These are phyloP conservation scores for Dactylonectria macrodidyma DNA, from an alignment of 2,329 filamentous ascomycete genomes.

Conservation along the genomic window DNA sequence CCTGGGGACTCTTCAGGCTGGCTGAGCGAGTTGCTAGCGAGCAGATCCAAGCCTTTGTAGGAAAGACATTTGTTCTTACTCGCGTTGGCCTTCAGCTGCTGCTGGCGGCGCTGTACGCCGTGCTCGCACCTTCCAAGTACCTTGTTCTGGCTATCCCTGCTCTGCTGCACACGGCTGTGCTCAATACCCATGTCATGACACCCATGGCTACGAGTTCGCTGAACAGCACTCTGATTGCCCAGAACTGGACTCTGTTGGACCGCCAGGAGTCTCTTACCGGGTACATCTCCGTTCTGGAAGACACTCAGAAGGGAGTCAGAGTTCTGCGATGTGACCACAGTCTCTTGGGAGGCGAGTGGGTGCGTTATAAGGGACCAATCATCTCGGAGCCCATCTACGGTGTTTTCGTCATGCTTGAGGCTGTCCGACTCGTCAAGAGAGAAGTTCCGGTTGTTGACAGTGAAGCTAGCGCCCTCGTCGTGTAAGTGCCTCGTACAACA, in stretches of 20 bases:
- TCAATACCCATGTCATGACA: slow-evolving; percentile 82
- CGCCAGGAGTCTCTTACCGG: slow-evolving; percentile 90
- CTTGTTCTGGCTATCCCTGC: slow-evolving; percentile 79
- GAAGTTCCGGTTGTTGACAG: slow-evolving; percentile 68
- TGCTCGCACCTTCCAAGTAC: slow-evolving; percentile 78
- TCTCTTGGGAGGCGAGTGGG: slow-evolving; percentile 93
- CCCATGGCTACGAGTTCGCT: slow-evolving; percentile 71
- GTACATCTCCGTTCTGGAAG: slow-evolving; percentile 93
- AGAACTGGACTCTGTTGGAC: slow-evolving; percentile 83
- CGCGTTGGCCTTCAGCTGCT: slow-evolving; percentile 80
- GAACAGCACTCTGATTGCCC: slow-evolving; percentile 74
- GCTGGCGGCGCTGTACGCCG: slow-evolving; percentile 75
- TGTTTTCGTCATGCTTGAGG: slow-evolving; percentile 96
- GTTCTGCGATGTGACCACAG: slow-evolving; percentile 95
- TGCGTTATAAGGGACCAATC: slow-evolving; percentile 65
- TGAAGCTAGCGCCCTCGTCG: slow-evolving; percentile 85
- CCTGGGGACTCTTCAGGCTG: slow-evolving; percentile 76
- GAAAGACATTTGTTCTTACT: slow-evolving; percentile 75
- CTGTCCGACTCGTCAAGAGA: slow-evolving; percentile 83
- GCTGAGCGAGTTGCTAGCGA: slow-evolving; percentile 58
- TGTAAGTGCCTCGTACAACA: slow-evolving; percentile 70
- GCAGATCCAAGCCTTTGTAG: slow-evolving; percentile 67
- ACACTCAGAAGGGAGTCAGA: slow-evolving; percentile 77
- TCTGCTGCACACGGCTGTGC: slow-evolving; percentile 77
- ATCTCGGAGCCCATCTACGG: slow-evolving; percentile 92